Base-by-base conservation (phyloP, 345 rosid species). In the Brassica cretica region DNA sequence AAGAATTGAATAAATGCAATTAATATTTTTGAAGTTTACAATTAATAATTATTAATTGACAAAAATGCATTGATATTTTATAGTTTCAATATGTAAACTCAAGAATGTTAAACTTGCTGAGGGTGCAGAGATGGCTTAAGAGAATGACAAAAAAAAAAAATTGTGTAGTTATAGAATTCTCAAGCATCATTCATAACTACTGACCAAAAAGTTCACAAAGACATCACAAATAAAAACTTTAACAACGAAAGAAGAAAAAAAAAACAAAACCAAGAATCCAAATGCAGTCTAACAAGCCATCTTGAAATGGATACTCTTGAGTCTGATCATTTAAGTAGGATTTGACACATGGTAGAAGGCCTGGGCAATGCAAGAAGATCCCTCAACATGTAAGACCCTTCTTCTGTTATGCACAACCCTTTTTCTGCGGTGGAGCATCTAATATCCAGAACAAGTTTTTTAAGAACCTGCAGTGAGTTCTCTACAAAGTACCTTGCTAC, bases 311-410 rank as follows among this genome's bases (percentile, higher is more conserved):
- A 33, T 51, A 64, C n/a, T 73, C 24, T 49, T 39, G 8, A 14
- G 8, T 73, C 70, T 44, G 64, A 59, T 19, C 62, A 58, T 71
- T 21, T n/a, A 32, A 32, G 35, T 32, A 32, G 35, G 35, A 32
- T 32, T 32, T 32, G 35, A 32, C 35, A 32, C 35, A 32, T 32
- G 35, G 6, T 19, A 5, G 77, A 73, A 49, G 64, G 33, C 58
- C 77, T 73, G n/a, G 70, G 70, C 15, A 73, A 73, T 51, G 51
- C 77, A 73, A 73, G 77, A 21, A 73, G 77, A 51, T 64, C 70
- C 63, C 1, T 73, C 18, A 64, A n/a, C 35, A 64, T 7, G 21
- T 7, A 6, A 21, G 12, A 49, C 33, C 64, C 64, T 30, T 63
- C 30, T 16, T 27, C 5, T 10, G 49, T 41, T 8, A 64, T 4